phyloP scores from a whole-genome alignment of 2,329 filamentous ascomycete genomes.

The Zymoseptoria passerinii region DNA sequence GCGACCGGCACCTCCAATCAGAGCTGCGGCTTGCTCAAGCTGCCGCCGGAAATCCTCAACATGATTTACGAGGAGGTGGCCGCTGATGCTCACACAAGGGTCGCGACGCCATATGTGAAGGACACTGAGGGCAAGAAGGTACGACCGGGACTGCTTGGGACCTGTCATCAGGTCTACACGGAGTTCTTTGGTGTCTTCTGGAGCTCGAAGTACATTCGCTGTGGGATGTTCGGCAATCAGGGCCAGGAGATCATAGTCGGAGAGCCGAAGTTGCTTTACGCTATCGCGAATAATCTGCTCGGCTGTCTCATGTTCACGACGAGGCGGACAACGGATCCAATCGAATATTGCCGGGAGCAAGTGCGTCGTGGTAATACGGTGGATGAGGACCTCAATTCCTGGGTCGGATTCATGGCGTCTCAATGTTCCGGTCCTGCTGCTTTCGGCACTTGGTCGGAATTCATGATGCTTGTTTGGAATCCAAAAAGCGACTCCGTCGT shows the following conservation, averaged over 20 bases:
- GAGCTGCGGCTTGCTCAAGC: neutral
- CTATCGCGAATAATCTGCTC: neutral
- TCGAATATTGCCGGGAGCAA: too few relatives aligned
- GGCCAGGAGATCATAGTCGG: neutral
- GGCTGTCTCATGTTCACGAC: too few relatives aligned
- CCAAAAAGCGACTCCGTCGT: too few relatives aligned
- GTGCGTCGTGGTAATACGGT: too few relatives aligned
- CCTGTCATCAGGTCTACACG: neutral
- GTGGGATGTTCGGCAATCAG: neutral
- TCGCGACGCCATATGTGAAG: neutral
- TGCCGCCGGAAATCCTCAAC: slow-evolving; percentile 1
- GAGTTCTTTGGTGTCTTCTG: slow-evolving; percentile 1
- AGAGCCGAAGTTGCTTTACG: neutral
- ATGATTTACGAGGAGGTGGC: slow-evolving; percentile 1
- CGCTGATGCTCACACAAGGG: neutral
- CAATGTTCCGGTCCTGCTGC: too few relatives aligned
- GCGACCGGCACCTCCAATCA: neutral
- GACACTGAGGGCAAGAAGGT: neutral
- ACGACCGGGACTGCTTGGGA: neutral
- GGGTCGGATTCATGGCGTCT: too few relatives aligned
- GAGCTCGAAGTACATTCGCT: neutral
- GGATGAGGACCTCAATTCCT: too few relatives aligned
- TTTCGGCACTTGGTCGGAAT: too few relatives aligned
- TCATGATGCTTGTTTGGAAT: too few relatives aligned
- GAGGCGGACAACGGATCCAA: too few relatives aligned